These are phyloP conservation scores for Colletotrichum kahawae DNA, from an alignment of 2,329 filamentous ascomycete genomes.

Conservation along the genomic window DNA sequence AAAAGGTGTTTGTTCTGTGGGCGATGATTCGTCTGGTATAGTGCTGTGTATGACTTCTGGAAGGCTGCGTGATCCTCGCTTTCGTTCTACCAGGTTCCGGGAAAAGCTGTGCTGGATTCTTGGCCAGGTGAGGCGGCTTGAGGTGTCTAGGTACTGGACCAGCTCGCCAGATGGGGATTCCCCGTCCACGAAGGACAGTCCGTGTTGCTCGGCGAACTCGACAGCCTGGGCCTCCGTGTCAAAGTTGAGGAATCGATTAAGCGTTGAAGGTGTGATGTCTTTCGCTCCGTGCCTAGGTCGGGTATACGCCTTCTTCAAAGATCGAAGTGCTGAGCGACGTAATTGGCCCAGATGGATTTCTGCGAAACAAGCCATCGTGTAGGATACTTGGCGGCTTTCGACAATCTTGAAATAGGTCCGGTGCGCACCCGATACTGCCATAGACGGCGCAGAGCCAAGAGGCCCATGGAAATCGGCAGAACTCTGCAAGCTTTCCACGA, in stretches of 20 bases:
- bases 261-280: conserved; percentile 61
- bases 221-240: conserved; percentile 72
- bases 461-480: conserved; percentile 63
- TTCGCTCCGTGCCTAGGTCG: conserved; percentile 62
- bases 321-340: conserved; percentile 62
- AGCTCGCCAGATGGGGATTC: conserved; percentile 38
- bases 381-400: conserved; percentile 61
- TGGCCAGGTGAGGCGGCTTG: conserved; percentile 49
- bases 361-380: conserved; percentile 73
- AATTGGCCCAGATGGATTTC: conserved; percentile 70
- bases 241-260: conserved; percentile 67
- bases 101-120: conserved; percentile 63
- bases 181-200: conserved; percentile 53
- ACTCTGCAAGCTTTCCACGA: conserved; percentile 66
- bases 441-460: conserved; percentile 52
- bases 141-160: conserved; percentile 43
- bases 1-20: background rate
- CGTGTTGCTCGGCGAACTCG: conserved; percentile 65
- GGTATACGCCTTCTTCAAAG: conserved; percentile 59
- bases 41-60: conserved; percentile 62
- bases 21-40: conserved; percentile 46
- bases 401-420: conserved; percentile 66
- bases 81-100: conserved; percentile 61
- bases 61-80: conserved; percentile 57
- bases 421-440: conserved; percentile 55